Evolutionary conservation across 805 yeast genomes (phyloP).

Genomic region (Vanderwaltozyma yarrowii): DNA sequence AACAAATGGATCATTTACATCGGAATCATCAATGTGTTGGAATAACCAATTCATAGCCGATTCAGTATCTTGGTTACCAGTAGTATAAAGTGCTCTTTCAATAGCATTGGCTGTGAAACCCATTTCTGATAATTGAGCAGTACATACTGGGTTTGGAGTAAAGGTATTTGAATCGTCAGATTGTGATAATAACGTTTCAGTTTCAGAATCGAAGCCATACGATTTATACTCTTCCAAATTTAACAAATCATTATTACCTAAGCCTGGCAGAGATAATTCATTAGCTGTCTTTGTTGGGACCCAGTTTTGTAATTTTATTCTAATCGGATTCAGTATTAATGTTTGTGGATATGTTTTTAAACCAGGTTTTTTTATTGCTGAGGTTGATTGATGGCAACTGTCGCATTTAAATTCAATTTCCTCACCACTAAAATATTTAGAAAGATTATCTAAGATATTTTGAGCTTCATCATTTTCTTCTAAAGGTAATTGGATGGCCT

Average conservation of each 20-base stretch:
- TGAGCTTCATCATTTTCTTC: slow-evolving; percentile 38
- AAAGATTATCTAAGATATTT: slow-evolving; percentile 34
- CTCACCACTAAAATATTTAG: slow-evolving; percentile 45
- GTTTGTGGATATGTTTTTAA: slow-evolving; percentile 52
- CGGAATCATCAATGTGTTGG: slow-evolving; percentile 77
- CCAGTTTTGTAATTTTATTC: slow-evolving; percentile 84
- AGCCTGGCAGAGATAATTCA: slow-evolving; percentile 45
- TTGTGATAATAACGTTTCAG: slow-evolving; percentile 20
- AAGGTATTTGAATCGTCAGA: slow-evolving; percentile 28
- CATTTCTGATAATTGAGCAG: slow-evolving; percentile 58
- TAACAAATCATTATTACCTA: slow-evolving; percentile 26
- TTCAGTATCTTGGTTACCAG: slow-evolving; percentile 52
- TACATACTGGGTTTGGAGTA: slow-evolving; percentile 43
- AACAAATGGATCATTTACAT: slow-evolving; percentile 55
- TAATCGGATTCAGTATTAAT: slow-evolving; percentile 60
- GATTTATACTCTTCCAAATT: slow-evolving; percentile 36
- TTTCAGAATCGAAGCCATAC: slow-evolving; percentile 27
- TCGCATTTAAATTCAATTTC: slow-evolving; percentile 55
- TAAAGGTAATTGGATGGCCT: slow-evolving; percentile 46
- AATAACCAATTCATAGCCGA: slow-evolving; percentile 86
- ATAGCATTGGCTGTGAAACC: slow-evolving; percentile 74
- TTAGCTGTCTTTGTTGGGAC: slow-evolving; percentile 73
- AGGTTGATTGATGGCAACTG: slow-evolving; percentile 32
- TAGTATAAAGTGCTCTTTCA: slow-evolving; percentile 55
- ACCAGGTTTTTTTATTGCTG: slow-evolving; percentile 19